Evolutionary conservation across 176 grass and related monocot species (phyloP).

Genomic region (Carex cristatella): DNA sequence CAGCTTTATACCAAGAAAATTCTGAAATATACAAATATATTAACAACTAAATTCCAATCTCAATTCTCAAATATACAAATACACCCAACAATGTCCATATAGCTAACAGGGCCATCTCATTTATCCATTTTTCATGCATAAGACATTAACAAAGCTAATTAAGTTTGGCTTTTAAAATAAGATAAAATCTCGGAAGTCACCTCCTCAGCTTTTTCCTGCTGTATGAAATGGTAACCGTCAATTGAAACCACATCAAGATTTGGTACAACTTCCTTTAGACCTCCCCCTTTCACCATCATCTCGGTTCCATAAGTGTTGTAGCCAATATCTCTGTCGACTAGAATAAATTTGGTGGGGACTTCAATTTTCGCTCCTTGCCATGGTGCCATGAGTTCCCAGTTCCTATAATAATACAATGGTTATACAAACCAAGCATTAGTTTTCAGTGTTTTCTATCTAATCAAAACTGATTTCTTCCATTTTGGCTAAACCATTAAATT

Average conservation of each 20-base stretch:
- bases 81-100: neutral
- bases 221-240: slow-evolving; percentile 44
- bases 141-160: too few relatives aligned
- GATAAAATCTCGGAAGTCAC: slow-evolving; percentile 51
- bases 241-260: slow-evolving; percentile 37
- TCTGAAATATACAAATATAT: too few relatives aligned
- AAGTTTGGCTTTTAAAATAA: slow-evolving; percentile 25
- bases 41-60: too few relatives aligned
- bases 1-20: too few relatives aligned
- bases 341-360: slow-evolving; percentile 37
- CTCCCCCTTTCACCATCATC: slow-evolving; percentile 24
- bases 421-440: neutral
- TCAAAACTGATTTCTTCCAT: neutral
- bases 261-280: slow-evolving; percentile 28
- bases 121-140: neutral
- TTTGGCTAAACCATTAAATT: neutral
- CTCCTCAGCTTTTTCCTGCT: slow-evolving; percentile 49
- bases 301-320: slow-evolving; percentile 3
- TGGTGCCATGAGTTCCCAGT: slow-evolving; percentile 39
- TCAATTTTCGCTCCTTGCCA: slow-evolving; percentile 37
- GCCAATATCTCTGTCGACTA: slow-evolving; percentile 28
- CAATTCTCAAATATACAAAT: too few relatives aligned
- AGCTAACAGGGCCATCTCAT: neutral
- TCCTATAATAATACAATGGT: slow-evolving; percentile 22
- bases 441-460: neutral